Conservation (phyloP, 441 rosid species). For the Mallotus japonicus region DNA sequence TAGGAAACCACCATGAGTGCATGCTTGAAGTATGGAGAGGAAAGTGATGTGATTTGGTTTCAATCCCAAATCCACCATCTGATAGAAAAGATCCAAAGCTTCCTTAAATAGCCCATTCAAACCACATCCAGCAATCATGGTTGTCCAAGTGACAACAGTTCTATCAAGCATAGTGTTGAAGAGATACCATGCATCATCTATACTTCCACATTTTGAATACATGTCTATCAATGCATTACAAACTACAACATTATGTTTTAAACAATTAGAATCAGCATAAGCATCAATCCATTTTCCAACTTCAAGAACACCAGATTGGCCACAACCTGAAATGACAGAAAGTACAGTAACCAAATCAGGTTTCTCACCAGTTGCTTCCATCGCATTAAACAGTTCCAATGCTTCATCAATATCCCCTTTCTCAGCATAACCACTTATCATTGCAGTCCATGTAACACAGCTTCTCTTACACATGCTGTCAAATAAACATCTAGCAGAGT, state of each 20-base stretch:
- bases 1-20: slow-evolving; percentile 55
- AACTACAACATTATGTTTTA: slow-evolving; percentile 35
- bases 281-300: slow-evolving; percentile 51
- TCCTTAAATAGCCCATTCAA: slow-evolving; percentile 44
- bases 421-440: slow-evolving; percentile 59
- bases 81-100: slow-evolving; percentile 44
- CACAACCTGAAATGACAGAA: slow-evolving; percentile 54
- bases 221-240: slow-evolving; percentile 60
- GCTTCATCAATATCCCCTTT: slow-evolving; percentile 53
- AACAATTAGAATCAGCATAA: slow-evolving; percentile 35
- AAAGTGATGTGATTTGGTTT: slow-evolving; percentile 60
- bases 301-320: slow-evolving; percentile 44
- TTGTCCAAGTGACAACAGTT: slow-evolving; percentile 59
- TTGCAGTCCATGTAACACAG: slow-evolving; percentile 67
- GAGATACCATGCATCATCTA: slow-evolving; percentile 41
- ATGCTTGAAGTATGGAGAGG: slow-evolving; percentile 59
- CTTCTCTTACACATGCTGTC: slow-evolving; percentile 42
- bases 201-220: slow-evolving; percentile 66
- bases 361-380: slow-evolving; percentile 39
- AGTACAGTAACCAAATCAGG: slow-evolving; percentile 58
- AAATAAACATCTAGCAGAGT: slow-evolving; percentile 50
- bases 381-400: slow-evolving; percentile 39
- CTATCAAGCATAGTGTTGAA: slow-evolving; percentile 42
- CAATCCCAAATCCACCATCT: slow-evolving; percentile 38
- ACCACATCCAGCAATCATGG: slow-evolving; percentile 64